A percentile compares a stretch with the other conserved stretches of the same genome.
phyloP scores from a whole-genome alignment of 2,329 filamentous ascomycete genomes.

The Clonostachys chloroleuca region DNA sequence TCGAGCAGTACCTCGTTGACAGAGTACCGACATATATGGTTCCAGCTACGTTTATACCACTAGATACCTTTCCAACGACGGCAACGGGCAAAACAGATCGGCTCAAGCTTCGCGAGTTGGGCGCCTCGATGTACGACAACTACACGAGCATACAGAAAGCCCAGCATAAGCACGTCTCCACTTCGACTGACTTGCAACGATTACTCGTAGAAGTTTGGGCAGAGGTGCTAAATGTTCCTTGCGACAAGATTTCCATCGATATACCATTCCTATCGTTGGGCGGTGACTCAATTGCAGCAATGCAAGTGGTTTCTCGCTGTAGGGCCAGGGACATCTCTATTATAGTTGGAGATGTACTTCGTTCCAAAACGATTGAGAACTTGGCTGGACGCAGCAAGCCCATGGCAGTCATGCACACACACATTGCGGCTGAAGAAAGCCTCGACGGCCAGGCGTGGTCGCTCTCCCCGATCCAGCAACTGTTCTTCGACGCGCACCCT shows the following conservation, averaged over 20 bases:
- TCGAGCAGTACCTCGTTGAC: conserved; percentile 21
- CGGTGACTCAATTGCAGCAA: conserved; percentile 38
- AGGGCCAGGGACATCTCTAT: conserved; percentile 19
- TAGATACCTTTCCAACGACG: conserved; percentile 15
- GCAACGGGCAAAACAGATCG: conserved; percentile 22
- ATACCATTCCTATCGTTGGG: conserved; percentile 31
- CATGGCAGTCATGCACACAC: neutral
- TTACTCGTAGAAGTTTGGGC: conserved; percentile 14
- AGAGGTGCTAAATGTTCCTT: conserved; percentile 2
- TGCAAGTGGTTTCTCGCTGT: conserved; percentile 31
- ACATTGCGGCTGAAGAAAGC: conserved; percentile 2
- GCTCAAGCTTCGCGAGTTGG: conserved; percentile 33
- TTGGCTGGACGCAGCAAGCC: conserved; percentile 6
- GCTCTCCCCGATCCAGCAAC: conserved; percentile 36
- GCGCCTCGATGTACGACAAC: conserved; percentile 29
- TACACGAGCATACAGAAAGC: conserved; percentile 25
- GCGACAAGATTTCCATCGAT: conserved; percentile 8
- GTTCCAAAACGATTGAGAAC: conserved; percentile 17
- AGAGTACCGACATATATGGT: conserved; percentile 29
- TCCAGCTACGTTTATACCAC: conserved; percentile 18
- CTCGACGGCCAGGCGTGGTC: conserved; percentile 21
- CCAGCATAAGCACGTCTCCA: conserved; percentile 2
- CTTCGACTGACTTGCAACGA: neutral
- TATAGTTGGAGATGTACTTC: conserved; percentile 24
- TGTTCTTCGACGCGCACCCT: conserved; percentile 28